phyloP scores from a whole-genome alignment of 192 early-diverging fungal genomes.

The Entomortierella chlamydospora region DNA sequence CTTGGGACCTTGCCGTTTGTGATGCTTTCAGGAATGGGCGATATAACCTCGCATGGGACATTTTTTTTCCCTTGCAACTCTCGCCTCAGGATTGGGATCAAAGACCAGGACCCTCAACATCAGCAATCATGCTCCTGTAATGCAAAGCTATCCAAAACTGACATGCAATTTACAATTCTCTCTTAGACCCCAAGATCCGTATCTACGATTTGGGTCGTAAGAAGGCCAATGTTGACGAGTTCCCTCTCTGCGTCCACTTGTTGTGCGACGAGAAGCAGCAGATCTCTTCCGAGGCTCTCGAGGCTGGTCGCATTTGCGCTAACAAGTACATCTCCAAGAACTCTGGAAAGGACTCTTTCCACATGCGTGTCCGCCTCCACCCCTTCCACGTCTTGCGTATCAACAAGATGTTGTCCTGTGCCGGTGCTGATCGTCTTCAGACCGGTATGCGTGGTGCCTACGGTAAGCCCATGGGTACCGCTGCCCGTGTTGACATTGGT shows the following conservation, averaged over 20 bases:
- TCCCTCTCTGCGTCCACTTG: constrained; percentile 97
- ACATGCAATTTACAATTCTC: neutral
- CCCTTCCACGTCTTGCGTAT: constrained; percentile 99
- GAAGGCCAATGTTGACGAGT: constrained; percentile 98
- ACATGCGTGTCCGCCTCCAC: constrained; percentile 98
- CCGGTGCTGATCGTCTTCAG: constrained; percentile 98
- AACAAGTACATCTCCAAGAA: constrained; percentile 99
- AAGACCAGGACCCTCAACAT: too few relatives aligned
- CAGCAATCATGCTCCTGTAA: neutral
- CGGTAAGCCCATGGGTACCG: constrained; percentile 95
- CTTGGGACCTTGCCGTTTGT: too few relatives aligned
- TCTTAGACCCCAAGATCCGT: constrained; percentile 93
- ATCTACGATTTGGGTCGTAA: constrained; percentile 98
- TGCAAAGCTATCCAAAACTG: neutral
- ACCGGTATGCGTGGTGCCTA: constrained; percentile 99
- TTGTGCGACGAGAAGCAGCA: constrained; percentile 98
- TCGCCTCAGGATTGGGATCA: too few relatives aligned
- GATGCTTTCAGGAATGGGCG: too few relatives aligned
- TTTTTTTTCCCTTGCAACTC: too few relatives aligned
- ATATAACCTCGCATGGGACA: too few relatives aligned
- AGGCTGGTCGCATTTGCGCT: constrained; percentile 96
- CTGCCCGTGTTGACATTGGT: constrained; percentile 98
- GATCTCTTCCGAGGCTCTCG: constrained; percentile 97
- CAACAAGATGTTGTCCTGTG: constrained; percentile 99
- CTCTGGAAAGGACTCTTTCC: constrained; percentile 99